Base-by-base conservation (phyloP, 2,329 filamentous ascomycete species). In the Rasamsonia emersonii region DNA sequence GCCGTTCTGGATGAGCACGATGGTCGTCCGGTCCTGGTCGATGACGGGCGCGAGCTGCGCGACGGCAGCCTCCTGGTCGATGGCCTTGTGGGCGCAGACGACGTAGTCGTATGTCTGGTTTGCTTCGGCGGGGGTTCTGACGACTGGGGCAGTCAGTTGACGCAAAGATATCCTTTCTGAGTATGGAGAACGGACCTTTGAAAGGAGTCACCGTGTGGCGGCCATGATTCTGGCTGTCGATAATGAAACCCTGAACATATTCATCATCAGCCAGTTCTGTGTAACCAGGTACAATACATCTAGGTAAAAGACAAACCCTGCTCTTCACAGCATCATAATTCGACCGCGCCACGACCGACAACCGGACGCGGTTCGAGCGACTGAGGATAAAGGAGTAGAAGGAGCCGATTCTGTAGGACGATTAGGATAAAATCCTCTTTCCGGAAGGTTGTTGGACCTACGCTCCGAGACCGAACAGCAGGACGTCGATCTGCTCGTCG, bases 301-400 rank as follows among this genome's bases (percentile, higher is more conserved):
- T 4, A 7, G 9, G n/a, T 10, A 24, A 15, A 3, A 3, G 5
- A 32, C 45, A 21, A 38, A 63, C 62, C 39, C 64, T 51, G 9
- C 46, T 37, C 15, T 56, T 53, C 3, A 67, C 61, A 5, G 55
- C 60, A 4, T 64, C 54, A 28, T 65, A 65, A 31, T 67, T 67
- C 1, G 64, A 67, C 36, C 64, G 56, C 6, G 63, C 64, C 9
- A 64, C 56, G 0, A 66, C 63, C 0, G 59, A 62, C 10, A 67
- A 37, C 4, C 52, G 54, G 6, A 67, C 59, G 14, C 51, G 53
- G 3, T 58, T 40, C 18, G 50, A 54, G 2, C 65, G 61, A 32
- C 56, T 62, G 0, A 74, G 44, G 20, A 75, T 64, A 37, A 73
- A 75, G 5, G 69, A 66, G 43, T 75, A 75, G 40, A 75, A 75